Percentiles rank a stretch among this genome's conserved stretches.
phyloP scores from a whole-genome alignment of 2,329 filamentous ascomycete species.

The Penicillium sp. region DNA sequence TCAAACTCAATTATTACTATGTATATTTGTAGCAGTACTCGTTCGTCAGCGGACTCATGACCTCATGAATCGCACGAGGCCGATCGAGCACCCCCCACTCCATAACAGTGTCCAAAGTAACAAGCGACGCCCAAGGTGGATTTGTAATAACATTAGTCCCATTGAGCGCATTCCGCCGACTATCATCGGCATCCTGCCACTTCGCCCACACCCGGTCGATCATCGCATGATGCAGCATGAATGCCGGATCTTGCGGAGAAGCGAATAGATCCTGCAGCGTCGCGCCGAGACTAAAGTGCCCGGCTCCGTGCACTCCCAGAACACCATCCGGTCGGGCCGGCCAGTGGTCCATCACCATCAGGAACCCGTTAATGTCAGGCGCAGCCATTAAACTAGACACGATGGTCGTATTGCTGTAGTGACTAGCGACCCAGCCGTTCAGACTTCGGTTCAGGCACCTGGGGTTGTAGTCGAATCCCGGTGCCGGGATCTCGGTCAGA shows the following conservation, averaged over 20 bases:
- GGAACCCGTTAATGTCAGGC: constrained; percentile 33
- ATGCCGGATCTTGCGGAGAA: constrained; percentile 47
- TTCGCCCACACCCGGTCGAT: constrained; percentile 50
- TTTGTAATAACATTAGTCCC: constrained; percentile 19
- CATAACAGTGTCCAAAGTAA: constrained; percentile 18
- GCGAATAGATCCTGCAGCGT: constrained; percentile 48
- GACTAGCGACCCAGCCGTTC: constrained; percentile 12
- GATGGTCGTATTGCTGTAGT: constrained; percentile 25
- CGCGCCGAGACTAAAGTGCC: constrained; percentile 47
- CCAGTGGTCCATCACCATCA: constrained; percentile 38
- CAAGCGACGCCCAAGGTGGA: constrained; percentile 10
- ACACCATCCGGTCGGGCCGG: constrained; percentile 22
- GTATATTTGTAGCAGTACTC: constrained; percentile 12
- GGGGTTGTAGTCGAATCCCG: constrained; percentile 28
- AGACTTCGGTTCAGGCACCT: constrained; percentile 30
- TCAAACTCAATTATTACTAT: constrained; percentile 3
- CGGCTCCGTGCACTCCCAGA: constrained; percentile 45
- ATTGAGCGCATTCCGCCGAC: constrained; percentile 18
- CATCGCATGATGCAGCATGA: constrained; percentile 49
- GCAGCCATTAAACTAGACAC: constrained; percentile 15
- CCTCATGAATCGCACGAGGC: constrained; percentile 12
- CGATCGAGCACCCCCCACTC: constrained; percentile 20
- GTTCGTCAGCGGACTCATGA: constrained; percentile 18
- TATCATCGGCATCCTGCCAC: constrained; percentile 41
- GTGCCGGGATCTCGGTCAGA: constrained; percentile 13